Evolutionary conservation across 768 basidiomycete genomes (phyloP).

Genomic region (Dendrothele bispora): DNA sequence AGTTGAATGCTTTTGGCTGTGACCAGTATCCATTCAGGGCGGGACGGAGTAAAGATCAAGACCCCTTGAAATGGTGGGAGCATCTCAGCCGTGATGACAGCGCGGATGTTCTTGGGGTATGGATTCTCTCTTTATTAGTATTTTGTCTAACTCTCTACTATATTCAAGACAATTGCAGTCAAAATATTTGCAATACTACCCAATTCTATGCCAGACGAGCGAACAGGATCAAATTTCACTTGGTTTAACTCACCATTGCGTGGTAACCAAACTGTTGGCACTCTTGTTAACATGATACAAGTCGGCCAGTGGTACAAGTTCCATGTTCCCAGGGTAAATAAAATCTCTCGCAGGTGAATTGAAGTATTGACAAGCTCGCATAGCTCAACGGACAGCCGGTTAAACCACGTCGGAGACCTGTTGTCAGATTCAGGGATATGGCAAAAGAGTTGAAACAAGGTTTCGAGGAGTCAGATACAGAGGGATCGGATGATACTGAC

Average conservation of each 20-base stretch:
- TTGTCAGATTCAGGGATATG: no score
- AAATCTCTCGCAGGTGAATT: no score
- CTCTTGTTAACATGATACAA: neutral
- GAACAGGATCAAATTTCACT: slow-evolving; percentile 19
- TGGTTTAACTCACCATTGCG: slow-evolving; percentile 25
- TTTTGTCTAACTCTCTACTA: neutral
- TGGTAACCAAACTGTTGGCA: slow-evolving; percentile 14
- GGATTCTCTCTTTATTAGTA: neutral
- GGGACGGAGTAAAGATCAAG: neutral
- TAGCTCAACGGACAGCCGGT: no score
- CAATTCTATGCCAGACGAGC: slow-evolving; percentile 30
- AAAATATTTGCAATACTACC: slow-evolving; percentile 21
- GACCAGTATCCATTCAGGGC: slow-evolving; percentile 10
- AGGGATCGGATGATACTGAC: no score
- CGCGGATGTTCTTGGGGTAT: slow-evolving; percentile 8
- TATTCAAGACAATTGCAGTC: slow-evolving; percentile 17
- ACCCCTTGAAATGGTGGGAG: slow-evolving; percentile 6
- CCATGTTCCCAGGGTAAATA: no score
- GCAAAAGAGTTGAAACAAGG: no score
- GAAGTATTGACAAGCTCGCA: no score
- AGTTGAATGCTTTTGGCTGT: slow-evolving; percentile 2
- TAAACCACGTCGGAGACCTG: no score
- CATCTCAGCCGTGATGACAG: neutral
- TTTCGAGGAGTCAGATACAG: no score
- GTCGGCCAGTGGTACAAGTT: slow-evolving; percentile 9